These are phyloP conservation scores for Chaetoceros tenuissimus DNA, from an alignment of 108 stramenopile species.

Conservation along the genomic window DNA sequence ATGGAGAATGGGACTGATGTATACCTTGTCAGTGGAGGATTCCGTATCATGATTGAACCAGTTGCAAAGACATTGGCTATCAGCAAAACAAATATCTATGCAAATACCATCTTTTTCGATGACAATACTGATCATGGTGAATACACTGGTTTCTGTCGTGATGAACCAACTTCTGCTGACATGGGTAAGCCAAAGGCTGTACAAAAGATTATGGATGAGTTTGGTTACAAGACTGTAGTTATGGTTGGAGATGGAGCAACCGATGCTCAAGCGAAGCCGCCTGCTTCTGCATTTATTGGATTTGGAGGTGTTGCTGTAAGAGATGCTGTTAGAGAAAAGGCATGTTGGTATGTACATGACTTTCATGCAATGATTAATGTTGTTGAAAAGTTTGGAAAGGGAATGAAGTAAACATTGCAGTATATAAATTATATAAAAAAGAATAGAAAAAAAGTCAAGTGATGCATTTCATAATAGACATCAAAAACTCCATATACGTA, in stretches of 20 bases:
- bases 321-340: conserved; percentile 74
- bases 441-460: background rate
- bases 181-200: conserved; percentile 94
- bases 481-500: background rate
- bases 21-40: conserved; percentile 95
- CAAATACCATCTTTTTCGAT: conserved; percentile 89
- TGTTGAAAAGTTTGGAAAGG: conserved; percentile 16
- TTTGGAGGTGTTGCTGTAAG: conserved; percentile 93
- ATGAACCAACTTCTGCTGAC: conserved; percentile 86
- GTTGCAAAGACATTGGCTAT: conserved; percentile 74
- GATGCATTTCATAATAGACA: background rate
- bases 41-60: conserved; percentile 97
- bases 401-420: conserved; percentile 1
- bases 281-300: conserved; percentile 94
- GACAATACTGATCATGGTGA: conserved; percentile 32
- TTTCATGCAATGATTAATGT: conserved; percentile 76
- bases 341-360: conserved; percentile 93
- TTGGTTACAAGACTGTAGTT: conserved; percentile 68
- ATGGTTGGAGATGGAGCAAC: conserved; percentile 99
- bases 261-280: conserved; percentile 97
- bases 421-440: no score
- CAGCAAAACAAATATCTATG: conserved; percentile 65
- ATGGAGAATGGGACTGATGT: conserved; percentile 71
- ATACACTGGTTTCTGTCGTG: conserved; percentile 84
- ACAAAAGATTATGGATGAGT: conserved; percentile 35